A percentile compares a stretch with the other conserved stretches of the same genome.
These are phyloP conservation scores for Curvularia sp. DNA, from an alignment of 2,329 filamentous ascomycete genomes.

Conservation along the genomic window DNA sequence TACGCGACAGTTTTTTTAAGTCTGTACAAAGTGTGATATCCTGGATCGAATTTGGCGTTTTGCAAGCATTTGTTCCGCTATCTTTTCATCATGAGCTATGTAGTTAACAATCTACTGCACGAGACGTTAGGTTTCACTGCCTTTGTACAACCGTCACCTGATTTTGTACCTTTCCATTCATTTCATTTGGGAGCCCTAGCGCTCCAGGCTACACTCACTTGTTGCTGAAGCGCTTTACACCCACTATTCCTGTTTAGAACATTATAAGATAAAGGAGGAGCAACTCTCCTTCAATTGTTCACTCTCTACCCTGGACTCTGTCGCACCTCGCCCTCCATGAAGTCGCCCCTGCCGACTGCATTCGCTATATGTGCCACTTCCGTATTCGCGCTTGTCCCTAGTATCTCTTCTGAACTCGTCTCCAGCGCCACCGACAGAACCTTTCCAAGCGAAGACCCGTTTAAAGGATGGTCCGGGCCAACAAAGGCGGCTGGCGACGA, in stretches of 20 bases:
- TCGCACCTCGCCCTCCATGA: neutral
- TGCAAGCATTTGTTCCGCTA: constrained; percentile 14
- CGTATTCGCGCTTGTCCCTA: neutral
- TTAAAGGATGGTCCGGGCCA: neutral
- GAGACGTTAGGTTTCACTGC: neutral
- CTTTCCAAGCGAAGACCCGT: neutral
- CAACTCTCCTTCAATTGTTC: neutral
- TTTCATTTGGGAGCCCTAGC: neutral
- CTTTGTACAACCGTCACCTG: neutral
- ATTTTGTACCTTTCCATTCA: neutral
- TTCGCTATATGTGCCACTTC: constrained; percentile 1
- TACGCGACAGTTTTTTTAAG: constrained; percentile 1
- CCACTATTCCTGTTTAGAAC: neutral
- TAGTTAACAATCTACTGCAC: neutral
- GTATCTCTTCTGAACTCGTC: neutral
- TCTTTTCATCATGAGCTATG: constrained; percentile 1
- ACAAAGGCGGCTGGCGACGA: constrained; percentile 4
- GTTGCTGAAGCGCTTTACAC: neutral
- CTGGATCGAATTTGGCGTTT: constrained; percentile 12
- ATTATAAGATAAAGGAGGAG: neutral
- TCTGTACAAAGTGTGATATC: constrained; percentile 9
- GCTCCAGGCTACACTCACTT: neutral
- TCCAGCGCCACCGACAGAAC: neutral
- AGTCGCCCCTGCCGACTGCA: neutral
- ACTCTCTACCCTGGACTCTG: neutral